These are phyloP conservation scores for Paracamarosporium sp. DNA, from an alignment of 2,329 filamentous ascomycete genomes.

Conservation along the genomic window DNA sequence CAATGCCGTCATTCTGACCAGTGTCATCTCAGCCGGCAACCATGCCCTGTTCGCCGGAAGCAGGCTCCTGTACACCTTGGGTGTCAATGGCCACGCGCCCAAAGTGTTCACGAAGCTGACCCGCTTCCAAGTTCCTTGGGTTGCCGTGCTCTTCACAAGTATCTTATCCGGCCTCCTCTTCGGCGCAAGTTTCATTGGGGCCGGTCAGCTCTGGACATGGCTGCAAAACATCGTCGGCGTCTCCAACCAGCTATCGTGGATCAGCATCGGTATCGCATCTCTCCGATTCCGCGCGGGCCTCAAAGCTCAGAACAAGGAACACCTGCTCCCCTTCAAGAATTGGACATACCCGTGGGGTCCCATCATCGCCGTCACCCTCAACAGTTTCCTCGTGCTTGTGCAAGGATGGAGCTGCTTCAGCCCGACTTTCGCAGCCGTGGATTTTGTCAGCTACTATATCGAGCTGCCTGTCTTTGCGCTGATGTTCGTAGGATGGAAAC, in stretches of 20 bases:
- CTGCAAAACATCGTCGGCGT: constrained; percentile 72
- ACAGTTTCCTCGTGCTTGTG: constrained; percentile 37
- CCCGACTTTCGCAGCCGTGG: constrained; percentile 48
- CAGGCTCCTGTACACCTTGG: constrained; percentile 62
- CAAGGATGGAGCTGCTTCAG: constrained; percentile 61
- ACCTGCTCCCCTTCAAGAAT: constrained; percentile 62
- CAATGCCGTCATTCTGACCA: constrained; percentile 70
- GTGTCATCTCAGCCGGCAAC: constrained; percentile 65
- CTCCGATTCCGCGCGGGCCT: constrained; percentile 60
- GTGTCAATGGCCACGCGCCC: constrained; percentile 70
- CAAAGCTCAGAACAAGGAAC: constrained; percentile 55
- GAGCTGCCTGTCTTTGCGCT: constrained; percentile 42
- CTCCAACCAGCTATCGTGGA: constrained; percentile 61
- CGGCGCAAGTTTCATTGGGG: constrained; percentile 53
- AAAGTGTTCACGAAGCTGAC: constrained; percentile 66
- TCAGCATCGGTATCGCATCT: constrained; percentile 62
- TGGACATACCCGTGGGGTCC: constrained; percentile 62
- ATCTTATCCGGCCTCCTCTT: constrained; percentile 48
- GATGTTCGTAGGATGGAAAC: constrained; percentile 37
- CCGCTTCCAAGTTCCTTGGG: constrained; percentile 50
- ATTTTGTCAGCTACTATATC: constrained; percentile 59
- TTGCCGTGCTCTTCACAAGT: constrained; percentile 41
- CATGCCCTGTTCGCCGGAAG: constrained; percentile 63
- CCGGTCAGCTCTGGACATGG: constrained; percentile 60
- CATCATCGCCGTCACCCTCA: constrained; percentile 40